phyloP scores from a whole-genome alignment of 169 alveolate genomes.

The Eimeria maxima region DNA sequence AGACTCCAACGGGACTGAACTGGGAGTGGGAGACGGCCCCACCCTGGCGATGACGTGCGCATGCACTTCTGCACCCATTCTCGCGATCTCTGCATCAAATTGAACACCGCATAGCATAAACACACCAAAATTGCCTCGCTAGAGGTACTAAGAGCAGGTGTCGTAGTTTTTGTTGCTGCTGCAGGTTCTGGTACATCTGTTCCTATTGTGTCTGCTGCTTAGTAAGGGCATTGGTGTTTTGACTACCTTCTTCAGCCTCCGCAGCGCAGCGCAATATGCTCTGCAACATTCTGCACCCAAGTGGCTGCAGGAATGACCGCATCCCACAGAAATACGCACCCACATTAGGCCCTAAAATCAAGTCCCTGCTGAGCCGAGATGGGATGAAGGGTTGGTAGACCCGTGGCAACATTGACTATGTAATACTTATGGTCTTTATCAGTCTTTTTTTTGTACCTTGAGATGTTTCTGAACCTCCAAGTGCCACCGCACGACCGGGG shows the following conservation, averaged over 20 bases:
- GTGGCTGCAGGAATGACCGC: slow-evolving; percentile 49
- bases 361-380: not conserved
- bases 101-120: not conserved
- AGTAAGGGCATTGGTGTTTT: not conserved
- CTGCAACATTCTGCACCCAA: slow-evolving; percentile 50
- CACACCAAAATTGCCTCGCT: not conserved
- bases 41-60: slow-evolving; percentile 80
- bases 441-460: not conserved
- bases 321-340: slow-evolving; percentile 6
- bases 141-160: not conserved
- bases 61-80: slow-evolving; percentile 71
- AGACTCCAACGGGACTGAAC: not conserved
- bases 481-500: slow-evolving; percentile 5
- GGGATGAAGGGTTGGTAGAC: not conserved
- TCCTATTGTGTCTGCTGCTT: not conserved
- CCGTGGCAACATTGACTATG: not conserved
- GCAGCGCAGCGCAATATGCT: slow-evolving; percentile 74
- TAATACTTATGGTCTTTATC: not conserved
- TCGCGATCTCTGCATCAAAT: slow-evolving; percentile 23
- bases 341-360: not conserved
- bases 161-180: not conserved
- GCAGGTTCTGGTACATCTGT: not conserved
- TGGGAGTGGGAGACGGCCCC: not conserved
- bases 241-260: slow-evolving; percentile 63
- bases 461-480: slow-evolving; percentile 63